Conservation (phyloP, 305 asterid genomes). For the Vinca major region DNA sequence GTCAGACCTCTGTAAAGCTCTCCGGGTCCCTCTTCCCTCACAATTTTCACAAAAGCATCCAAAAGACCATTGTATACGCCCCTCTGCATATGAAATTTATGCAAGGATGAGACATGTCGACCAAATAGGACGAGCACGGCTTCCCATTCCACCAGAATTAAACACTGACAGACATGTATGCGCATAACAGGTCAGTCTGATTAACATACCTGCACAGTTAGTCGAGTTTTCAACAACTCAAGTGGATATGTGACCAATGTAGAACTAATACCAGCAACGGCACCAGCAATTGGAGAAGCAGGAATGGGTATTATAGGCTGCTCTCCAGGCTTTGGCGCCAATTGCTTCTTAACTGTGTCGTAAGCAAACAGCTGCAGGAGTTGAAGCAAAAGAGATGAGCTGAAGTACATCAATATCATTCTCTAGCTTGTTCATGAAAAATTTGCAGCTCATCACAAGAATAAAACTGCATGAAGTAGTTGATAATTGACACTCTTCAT, state of each 20-base stretch:
- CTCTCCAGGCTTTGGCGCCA: slow-evolving; percentile 69
- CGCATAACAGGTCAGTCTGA: not conserved
- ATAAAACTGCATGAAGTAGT: not conserved
- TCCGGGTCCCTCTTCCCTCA: slow-evolving; percentile 77
- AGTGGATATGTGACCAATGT: slow-evolving; percentile 89
- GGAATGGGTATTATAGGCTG: slow-evolving; percentile 65
- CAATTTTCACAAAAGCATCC: slow-evolving; percentile 77
- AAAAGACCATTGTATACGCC: slow-evolving; percentile 66
- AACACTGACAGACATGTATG: slow-evolving; percentile 6
- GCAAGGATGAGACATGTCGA: not conserved
- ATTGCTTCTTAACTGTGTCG: slow-evolving; percentile 79
- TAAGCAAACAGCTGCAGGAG: slow-evolving; percentile 65
- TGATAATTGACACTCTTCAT: not conserved
- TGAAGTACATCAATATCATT: not conserved
- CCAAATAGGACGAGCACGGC: no score
- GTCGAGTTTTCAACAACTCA: slow-evolving; percentile 88
- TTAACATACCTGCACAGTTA: slow-evolving; percentile 69
- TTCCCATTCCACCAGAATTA: not conserved
- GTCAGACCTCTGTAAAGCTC: slow-evolving; percentile 91
- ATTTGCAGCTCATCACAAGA: slow-evolving; percentile 3
- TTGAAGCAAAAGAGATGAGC: not conserved
- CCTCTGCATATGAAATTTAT: slow-evolving; percentile 34
- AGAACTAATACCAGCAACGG: slow-evolving; percentile 97
- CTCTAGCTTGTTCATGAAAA: not conserved
- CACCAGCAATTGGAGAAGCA: slow-evolving; percentile 84